Percentiles rank a stretch among this genome's conserved stretches.
phyloP scores from a whole-genome alignment of 23 red algal genomes.

The Chondrus crispus region DNA sequence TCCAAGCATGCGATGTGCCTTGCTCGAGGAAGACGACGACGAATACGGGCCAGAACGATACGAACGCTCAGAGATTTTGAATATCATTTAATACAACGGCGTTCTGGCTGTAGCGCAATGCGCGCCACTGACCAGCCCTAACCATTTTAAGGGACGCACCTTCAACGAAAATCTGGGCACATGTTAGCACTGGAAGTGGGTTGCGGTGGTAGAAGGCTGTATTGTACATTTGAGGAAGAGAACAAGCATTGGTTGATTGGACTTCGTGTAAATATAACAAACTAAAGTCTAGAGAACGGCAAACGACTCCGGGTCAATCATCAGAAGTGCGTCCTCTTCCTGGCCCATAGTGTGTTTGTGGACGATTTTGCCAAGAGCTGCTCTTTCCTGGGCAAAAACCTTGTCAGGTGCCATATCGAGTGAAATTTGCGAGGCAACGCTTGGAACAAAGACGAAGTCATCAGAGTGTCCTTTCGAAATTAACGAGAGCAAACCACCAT shows the following conservation, averaged over 20 bases:
- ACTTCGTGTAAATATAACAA: too few relatives aligned
- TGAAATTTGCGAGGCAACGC: slow-evolving; percentile 1
- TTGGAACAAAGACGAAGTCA: slow-evolving; percentile 33
- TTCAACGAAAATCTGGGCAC: too few relatives aligned
- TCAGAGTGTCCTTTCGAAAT: not conserved
- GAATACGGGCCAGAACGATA: slow-evolving; percentile 40
- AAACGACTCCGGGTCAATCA: not conserved
- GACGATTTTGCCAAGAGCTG: not conserved
- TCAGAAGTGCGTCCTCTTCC: not conserved
- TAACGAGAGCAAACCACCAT: slow-evolving; percentile 30
- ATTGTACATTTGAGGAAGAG: too few relatives aligned
- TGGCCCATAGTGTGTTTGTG: not conserved
- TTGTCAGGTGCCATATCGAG: slow-evolving; percentile 21
- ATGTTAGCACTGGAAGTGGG: too few relatives aligned
- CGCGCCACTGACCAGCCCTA: too few relatives aligned
- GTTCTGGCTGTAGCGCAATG: too few relatives aligned
- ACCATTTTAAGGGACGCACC: too few relatives aligned
- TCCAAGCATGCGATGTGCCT: slow-evolving; percentile 28
- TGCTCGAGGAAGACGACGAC: slow-evolving; percentile 8
- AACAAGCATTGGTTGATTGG: too few relatives aligned
- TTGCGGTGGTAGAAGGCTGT: too few relatives aligned
- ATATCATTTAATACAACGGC: too few relatives aligned
- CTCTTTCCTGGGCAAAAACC: slow-evolving; percentile 30
- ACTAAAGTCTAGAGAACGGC: not conserved
- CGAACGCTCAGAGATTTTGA: slow-evolving; percentile 43